Evolutionary conservation across 2,329 filamentous ascomycete species (phyloP).

Genomic region (Elsinoe arachidis): DNA sequence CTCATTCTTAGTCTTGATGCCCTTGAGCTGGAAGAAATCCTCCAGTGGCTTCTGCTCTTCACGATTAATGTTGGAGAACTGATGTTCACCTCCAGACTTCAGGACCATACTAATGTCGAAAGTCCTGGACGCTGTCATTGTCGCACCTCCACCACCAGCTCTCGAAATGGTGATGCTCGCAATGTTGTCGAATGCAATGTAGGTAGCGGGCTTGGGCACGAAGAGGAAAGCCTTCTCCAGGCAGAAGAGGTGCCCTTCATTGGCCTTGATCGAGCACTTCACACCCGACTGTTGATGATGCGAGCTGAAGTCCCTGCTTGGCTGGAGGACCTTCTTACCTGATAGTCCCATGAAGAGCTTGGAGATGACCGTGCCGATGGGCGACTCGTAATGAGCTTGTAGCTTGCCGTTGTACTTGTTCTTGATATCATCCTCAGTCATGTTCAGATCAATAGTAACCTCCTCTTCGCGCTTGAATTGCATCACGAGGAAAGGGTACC

Average conservation of each 20-base stretch:
- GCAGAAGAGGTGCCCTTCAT: slow-evolving; percentile 94
- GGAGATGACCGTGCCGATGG: slow-evolving; percentile 84
- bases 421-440: slow-evolving; percentile 80
- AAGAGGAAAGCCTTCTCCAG: slow-evolving; percentile 98
- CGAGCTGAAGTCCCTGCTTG: slow-evolving; percentile 87
- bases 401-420: slow-evolving; percentile 85
- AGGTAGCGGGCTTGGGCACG: slow-evolving; percentile 94
- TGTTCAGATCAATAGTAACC: slow-evolving; percentile 90
- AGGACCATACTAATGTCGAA: slow-evolving; percentile 93
- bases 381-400: slow-evolving; percentile 82
- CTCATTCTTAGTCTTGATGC: slow-evolving; percentile 93
- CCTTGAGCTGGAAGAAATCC: slow-evolving; percentile 93
- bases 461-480: slow-evolving; percentile 98
- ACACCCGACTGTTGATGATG: slow-evolving; percentile 92
- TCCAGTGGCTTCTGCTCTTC: slow-evolving; percentile 97
- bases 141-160: slow-evolving; percentile 60
- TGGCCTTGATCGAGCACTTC: slow-evolving; percentile 99
- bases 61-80: slow-evolving; percentile 98
- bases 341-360: slow-evolving; percentile 92
- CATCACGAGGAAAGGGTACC: slow-evolving; percentile 98
- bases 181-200: slow-evolving; percentile 91
- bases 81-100: slow-evolving; percentile 83
- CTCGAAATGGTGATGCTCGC: slow-evolving; percentile 89
- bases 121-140: slow-evolving; percentile 85
- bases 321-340: slow-evolving; percentile 89